Conservation (phyloP, 305 asterid genomes). For the Fraxinus greggii region DNA sequence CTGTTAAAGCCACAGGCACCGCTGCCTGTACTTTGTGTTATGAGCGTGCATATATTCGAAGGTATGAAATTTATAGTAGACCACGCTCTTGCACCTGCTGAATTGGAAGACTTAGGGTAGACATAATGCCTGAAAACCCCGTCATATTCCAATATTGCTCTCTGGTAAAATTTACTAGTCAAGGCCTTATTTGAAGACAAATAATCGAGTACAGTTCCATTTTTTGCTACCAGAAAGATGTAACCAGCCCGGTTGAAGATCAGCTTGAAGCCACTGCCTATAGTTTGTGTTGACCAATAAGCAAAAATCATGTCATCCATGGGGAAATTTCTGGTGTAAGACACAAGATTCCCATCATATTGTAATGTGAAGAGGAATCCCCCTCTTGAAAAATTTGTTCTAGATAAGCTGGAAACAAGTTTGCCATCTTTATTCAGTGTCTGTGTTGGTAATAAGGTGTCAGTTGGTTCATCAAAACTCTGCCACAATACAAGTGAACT, state of each 20-base stretch:
- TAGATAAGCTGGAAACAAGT: constrained; percentile 33
- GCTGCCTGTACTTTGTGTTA: constrained; percentile 14
- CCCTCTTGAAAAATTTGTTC: constrained; percentile 29
- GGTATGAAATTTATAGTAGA: constrained; percentile 24
- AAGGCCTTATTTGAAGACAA: constrained; percentile 6
- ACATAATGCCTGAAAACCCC: constrained; percentile 49
- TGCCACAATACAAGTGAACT: constrained; percentile 31
- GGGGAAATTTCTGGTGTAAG: constrained; percentile 30
- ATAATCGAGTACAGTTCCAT: constrained; percentile 11
- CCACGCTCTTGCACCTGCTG: constrained; percentile 34
- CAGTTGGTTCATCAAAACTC: constrained; percentile 37
- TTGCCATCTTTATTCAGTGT: constrained; percentile 4
- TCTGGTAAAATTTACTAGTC: constrained; percentile 25
- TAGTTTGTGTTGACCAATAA: constrained; percentile 27
- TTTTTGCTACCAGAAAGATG: constrained; percentile 15
- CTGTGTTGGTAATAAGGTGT: constrained; percentile 39
- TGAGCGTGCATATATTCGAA: constrained; percentile 33
- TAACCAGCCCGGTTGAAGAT: constrained; percentile 37
- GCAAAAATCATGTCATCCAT: not conserved
- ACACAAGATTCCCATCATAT: constrained; percentile 37
- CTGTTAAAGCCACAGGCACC: constrained; percentile 53
- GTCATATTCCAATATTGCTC: constrained; percentile 39
- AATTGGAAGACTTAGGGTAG: constrained; percentile 26
- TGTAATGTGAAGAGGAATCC: constrained; percentile 31
- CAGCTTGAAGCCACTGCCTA: constrained; percentile 25